Conservation (phyloP, 2,329 filamentous ascomycete species). For the Colletotrichum theobromicola region DNA sequence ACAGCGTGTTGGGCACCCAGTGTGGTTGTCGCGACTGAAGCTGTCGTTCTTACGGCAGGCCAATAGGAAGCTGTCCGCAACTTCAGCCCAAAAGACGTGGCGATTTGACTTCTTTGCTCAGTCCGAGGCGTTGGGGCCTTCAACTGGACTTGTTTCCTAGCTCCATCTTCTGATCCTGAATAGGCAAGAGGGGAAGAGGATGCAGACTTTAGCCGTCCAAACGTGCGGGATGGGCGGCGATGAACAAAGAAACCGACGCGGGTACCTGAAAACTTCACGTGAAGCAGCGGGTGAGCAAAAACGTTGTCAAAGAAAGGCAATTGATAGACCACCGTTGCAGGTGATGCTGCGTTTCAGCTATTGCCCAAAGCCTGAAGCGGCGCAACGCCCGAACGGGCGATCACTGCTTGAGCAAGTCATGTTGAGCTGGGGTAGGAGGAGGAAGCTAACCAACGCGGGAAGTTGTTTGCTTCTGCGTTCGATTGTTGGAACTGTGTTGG, state of each 20-base stretch:
- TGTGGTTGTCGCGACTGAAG: not conserved
- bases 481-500: not conserved
- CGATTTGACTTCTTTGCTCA: not conserved
- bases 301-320: constrained; percentile 3
- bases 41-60: not conserved
- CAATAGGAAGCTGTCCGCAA: not conserved
- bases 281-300: not conserved
- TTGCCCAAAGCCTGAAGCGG: not conserved
- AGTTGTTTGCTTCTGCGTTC: not conserved
- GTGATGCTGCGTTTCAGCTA: constrained; percentile 4
- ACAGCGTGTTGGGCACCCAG: not conserved
- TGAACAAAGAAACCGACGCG: not conserved
- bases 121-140: not conserved
- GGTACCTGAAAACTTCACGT: not conserved
- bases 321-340: constrained; percentile 7
- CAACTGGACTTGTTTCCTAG: not conserved
- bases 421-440: not conserved
- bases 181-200: not conserved
- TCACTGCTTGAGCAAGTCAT: constrained; percentile 1
- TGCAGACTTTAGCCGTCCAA: not conserved
- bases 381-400: not conserved
- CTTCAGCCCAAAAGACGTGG: not conserved
- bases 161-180: not conserved
- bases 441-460: not conserved
- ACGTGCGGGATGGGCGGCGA: not conserved